These are phyloP conservation scores for Suillus americanus DNA, from an alignment of 768 basidiomycete genomes.

Conservation along the genomic window DNA sequence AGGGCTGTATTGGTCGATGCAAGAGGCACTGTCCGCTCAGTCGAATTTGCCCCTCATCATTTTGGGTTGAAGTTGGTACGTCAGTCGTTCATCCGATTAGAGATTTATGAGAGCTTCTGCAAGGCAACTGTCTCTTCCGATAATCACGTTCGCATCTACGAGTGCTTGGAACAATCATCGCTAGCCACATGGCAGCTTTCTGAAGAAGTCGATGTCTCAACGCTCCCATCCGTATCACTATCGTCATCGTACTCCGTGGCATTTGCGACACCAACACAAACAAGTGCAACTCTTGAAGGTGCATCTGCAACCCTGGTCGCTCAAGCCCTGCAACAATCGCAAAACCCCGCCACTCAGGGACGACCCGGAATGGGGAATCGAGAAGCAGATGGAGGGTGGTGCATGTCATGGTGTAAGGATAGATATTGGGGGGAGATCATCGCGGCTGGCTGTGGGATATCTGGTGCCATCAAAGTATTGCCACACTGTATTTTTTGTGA, in stretches of 20 bases:
- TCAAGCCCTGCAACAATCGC: slow-evolving; percentile 59
- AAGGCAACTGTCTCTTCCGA: slow-evolving; percentile 91
- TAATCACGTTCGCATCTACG: slow-evolving; percentile 84
- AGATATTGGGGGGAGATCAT: slow-evolving; percentile 92
- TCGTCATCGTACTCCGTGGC: slow-evolving; percentile 53
- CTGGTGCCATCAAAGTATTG: slow-evolving; percentile 72
- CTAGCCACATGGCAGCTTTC: slow-evolving; percentile 73
- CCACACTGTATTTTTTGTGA: slow-evolving; percentile 1
- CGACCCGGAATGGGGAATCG: slow-evolving; percentile 55
- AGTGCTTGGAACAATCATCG: slow-evolving; percentile 76
- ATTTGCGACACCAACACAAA: slow-evolving; percentile 73
- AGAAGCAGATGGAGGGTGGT: slow-evolving; percentile 92
- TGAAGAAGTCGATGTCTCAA: slow-evolving; percentile 74
- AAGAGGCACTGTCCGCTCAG: slow-evolving; percentile 78
- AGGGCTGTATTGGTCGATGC: slow-evolving; percentile 78
- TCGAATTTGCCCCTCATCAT: slow-evolving; percentile 86
- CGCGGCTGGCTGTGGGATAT: slow-evolving; percentile 72
- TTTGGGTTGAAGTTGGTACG: slow-evolving; percentile 87
- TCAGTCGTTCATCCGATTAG: not conserved
- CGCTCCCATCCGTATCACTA: slow-evolving; percentile 45
- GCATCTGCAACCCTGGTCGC: slow-evolving; percentile 60
- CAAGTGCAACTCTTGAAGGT: slow-evolving; percentile 51
- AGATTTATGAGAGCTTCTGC: slow-evolving; percentile 2
- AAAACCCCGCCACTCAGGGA: slow-evolving; percentile 28
- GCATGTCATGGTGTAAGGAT: slow-evolving; percentile 94